Evolutionary conservation across 2,329 filamentous ascomycete genomes (phyloP), one percentile per base, ranked within the genome.

Genomic region (Phaeoacremonium minimum): DNA sequence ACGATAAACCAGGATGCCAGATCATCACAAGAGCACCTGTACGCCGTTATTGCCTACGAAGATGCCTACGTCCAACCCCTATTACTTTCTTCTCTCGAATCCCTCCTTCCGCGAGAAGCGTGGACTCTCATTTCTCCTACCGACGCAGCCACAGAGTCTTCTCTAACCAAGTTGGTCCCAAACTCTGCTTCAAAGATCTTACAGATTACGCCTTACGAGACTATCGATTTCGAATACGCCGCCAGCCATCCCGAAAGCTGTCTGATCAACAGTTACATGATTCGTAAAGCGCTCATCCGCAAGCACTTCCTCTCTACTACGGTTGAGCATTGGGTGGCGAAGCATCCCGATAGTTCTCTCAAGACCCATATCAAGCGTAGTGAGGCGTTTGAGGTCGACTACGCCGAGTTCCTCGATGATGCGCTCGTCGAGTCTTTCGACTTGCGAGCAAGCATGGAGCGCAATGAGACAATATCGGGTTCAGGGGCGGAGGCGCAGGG

Each of bases 381-480:
- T 30, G 87, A 94, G 45, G 80, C 87, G 29, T 95, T 98, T 48
- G 93, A 98, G 61, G 74, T 98, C 7, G 93, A 98, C 60, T 98
- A 93, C 56, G 89, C 90, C 2, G 93, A 98, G 64, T 98, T 97
- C 53, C 67, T 98, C 12, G 93, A 97, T 46, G 93, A 98, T 50
- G 87, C 93, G 1, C 67, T 98, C 7, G 72, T 95, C 3, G 93
- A 98, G 58, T 85, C 86, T 0, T 97, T 85, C 57, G 93, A 97
- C 52, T 63, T 98, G 35, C 74, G 83, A 15, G 87, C 87, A 38
- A 90, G 85, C 48, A 73, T 94, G 59, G 75, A 77, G 19, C 71
- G 70, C 31, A 95, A 95, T 49, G 77, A 75, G 33, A 61, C 59
- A 12, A 45, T 38, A 37, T n/a, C n/a, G n/a, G 22, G 46, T n/a